Base-by-base conservation (phyloP, 1,284 basidiomycete genomes). In the Sanghuangporus sanghuang region DNA sequence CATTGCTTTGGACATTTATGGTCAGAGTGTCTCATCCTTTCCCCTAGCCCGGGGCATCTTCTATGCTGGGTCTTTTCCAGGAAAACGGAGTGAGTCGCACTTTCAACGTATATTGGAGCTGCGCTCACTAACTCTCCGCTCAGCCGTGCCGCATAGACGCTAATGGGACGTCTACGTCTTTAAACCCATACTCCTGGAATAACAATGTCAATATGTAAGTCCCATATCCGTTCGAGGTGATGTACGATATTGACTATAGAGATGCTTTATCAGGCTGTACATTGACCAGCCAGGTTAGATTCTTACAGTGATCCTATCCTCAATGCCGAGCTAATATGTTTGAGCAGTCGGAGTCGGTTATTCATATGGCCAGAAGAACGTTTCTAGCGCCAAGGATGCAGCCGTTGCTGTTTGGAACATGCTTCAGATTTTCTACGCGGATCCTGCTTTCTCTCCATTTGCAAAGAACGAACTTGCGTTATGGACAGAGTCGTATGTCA, bases 201-300 rank as follows among this genome's bases (percentile, higher is more conserved):
- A 82, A 81, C 65, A 76, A 82, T 50, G 80, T 82, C 6, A 86
- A 89, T 70, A 74, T 85, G 74, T 77, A 73, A 52, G 70, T 64
- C 16, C 35, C 6, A 23, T 27, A 27, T 27, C 27, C 27, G 3
- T 27, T 48, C 46, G n/a, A 8, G 23, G 38, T 18, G 16, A 42
- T 14, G n/a, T 35, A 44, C 16, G 35, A 23, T 18, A 21, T 9
- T 36, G 21, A 27, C 11, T 2, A 14, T 32, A 23, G 16, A 12
- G 1, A 11, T 18, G 32, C 44, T 42, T 32, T 14, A 14, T n/a
- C 55, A 76, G 75, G 63, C 64, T 83, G 49, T 85, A 78, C 71
- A 78, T 86, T 64, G 84, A 85, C 67, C 84, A 89, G 70, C 87
- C n/a, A n/a, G n/a, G n/a, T n/a, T n/a, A n/a, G n/a, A n/a, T n/a